Percentiles rank a stretch among this genome's conserved stretches.
Conservation (phyloP, 2,329 filamentous ascomycete genomes). For the Cadophora gregata region DNA sequence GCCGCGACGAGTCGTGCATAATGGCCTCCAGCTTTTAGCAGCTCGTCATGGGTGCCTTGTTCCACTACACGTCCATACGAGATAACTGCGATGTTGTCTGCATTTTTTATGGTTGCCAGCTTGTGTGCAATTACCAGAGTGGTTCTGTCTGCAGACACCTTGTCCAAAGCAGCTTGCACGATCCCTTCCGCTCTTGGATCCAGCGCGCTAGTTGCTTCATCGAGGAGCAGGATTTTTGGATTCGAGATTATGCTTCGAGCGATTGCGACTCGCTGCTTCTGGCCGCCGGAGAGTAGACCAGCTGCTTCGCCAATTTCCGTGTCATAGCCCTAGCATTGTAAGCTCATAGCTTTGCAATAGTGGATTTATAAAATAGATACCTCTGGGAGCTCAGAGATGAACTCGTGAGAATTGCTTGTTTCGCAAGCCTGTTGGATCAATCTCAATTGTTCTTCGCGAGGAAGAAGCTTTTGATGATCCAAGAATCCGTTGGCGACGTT, state of each 20-base stretch:
- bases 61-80: conserved; percentile 20
- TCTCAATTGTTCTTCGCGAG: conserved; percentile 14
- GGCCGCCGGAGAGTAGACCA: conserved; percentile 14
- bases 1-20: conserved; percentile 23
- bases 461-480: conserved; percentile 16
- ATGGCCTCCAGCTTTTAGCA: conserved; percentile 17
- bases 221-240: conserved; percentile 21
- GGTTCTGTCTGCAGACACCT: conserved; percentile 14
- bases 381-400: conserved; percentile 20
- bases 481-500: conserved; percentile 23
- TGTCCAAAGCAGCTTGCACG: conserved; percentile 15
- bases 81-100: conserved; percentile 21
- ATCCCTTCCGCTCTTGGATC: conserved; percentile 21
- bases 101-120: conserved; percentile 20
- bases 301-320: conserved; percentile 23
- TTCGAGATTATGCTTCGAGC: conserved; percentile 20
- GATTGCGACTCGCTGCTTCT: conserved; percentile 20
- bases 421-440: conserved; percentile 23
- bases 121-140: conserved; percentile 17
- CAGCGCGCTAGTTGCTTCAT: conserved; percentile 20
- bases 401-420: conserved; percentile 24
- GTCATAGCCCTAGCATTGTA: conserved; percentile 15
- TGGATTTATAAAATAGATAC: background rate
- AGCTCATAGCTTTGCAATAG: background rate
- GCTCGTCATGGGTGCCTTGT: conserved; percentile 19